Conservation (phyloP, 148 eudicot species). For the Nepenthes mirabilis region DNA sequence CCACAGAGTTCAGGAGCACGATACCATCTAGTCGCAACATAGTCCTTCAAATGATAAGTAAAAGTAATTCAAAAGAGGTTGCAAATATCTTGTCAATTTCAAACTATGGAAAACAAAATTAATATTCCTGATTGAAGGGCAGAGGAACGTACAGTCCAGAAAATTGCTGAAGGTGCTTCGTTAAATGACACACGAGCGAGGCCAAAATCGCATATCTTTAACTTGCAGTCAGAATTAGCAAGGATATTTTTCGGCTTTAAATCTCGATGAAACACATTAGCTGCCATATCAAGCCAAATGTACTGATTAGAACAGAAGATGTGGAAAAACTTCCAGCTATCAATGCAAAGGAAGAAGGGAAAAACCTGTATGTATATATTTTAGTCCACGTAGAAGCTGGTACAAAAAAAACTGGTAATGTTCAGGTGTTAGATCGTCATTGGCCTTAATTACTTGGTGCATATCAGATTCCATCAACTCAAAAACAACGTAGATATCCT, state of each 20-base stretch:
- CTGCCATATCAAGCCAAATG: slow-evolving; percentile 22
- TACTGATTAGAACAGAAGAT: background rate
- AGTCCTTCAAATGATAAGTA: slow-evolving; percentile 41
- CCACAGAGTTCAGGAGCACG: slow-evolving; percentile 99
- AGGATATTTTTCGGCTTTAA: slow-evolving; percentile 88
- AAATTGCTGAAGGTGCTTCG: slow-evolving; percentile 83
- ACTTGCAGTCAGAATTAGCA: slow-evolving; percentile 92
- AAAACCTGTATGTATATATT: slow-evolving; percentile 79
- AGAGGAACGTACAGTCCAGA: slow-evolving; percentile 63
- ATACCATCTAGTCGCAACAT: slow-evolving; percentile 96
- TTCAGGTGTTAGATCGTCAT: slow-evolving; percentile 82
- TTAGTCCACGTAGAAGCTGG: slow-evolving; percentile 84
- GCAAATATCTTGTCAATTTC: background rate
- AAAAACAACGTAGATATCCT: slow-evolving; percentile 79
- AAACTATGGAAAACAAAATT: background rate
- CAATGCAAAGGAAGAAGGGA: background rate
- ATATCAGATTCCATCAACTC: slow-evolving; percentile 97
- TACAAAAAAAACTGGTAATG: slow-evolving; percentile 87
- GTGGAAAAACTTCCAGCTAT: background rate
- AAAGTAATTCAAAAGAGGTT: slow-evolving; percentile 5
- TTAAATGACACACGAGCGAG: slow-evolving; percentile 92
- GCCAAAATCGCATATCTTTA: slow-evolving; percentile 94
- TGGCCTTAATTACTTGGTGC: slow-evolving; percentile 88
- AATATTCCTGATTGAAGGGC: background rate
- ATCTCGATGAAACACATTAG: slow-evolving; percentile 91